Evolutionary conservation across 1,139 yeast species (phyloP).

Genomic region (Geotrichum candidum): DNA sequence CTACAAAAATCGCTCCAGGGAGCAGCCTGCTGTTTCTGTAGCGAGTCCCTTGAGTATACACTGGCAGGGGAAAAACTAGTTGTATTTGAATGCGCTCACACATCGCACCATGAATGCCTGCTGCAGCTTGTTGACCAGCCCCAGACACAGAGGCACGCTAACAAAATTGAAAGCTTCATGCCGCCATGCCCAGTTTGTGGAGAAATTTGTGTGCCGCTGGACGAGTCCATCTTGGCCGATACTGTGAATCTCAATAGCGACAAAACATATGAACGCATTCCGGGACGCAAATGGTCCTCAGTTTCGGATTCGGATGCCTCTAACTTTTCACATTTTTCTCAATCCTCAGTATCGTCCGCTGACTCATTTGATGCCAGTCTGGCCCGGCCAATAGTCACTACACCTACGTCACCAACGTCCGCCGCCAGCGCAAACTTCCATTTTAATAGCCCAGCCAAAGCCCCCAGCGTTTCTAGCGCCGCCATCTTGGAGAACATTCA

Average conservation of each 20-base stretch:
- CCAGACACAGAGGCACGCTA: not conserved
- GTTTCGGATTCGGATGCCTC: not conserved
- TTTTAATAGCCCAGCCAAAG: not conserved
- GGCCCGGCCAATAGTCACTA: not conserved
- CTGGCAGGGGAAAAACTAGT: slow-evolving; percentile 26
- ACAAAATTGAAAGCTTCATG: slow-evolving; percentile 15
- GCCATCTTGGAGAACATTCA: not conserved
- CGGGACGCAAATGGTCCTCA: not conserved
- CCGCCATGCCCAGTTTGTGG: slow-evolving; percentile 28
- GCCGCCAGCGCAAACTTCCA: not conserved
- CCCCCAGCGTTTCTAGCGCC: not conserved
- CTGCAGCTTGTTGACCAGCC: slow-evolving; percentile 19
- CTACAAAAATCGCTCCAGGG: slow-evolving; percentile 5
- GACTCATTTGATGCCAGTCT: not conserved
- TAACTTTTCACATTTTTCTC: not conserved
- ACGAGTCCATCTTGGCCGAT: slow-evolving; percentile 21
- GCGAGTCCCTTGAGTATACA: slow-evolving; percentile 25
- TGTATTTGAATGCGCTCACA: slow-evolving; percentile 24
- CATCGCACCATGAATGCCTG: slow-evolving; percentile 27
- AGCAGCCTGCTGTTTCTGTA: slow-evolving; percentile 27
- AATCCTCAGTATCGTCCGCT: not conserved
- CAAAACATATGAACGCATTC: not conserved
- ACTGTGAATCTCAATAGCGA: slow-evolving; percentile 5
- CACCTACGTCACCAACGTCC: not conserved
- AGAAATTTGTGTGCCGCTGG: slow-evolving; percentile 22